A percentile compares a stretch with the other conserved stretches of the same genome.
phyloP scores from a whole-genome alignment of 169 alveolate genomes.

The Perkinsus olseni region DNA sequence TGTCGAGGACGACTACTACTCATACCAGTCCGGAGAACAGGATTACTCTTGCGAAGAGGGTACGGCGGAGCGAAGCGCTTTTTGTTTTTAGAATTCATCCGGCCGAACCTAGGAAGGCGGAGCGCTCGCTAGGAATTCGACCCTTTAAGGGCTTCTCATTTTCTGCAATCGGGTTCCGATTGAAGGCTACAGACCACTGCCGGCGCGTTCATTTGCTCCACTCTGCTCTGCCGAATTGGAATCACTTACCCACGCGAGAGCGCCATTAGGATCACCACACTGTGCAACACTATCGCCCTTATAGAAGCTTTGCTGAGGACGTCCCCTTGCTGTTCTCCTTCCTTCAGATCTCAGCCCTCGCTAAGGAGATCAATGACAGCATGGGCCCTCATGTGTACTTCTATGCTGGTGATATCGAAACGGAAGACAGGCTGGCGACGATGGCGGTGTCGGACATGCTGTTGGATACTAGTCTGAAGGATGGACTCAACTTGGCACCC shows the following conservation, averaged over 20 bases:
- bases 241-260: too few species aligned
- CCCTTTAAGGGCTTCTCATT: too few species aligned
- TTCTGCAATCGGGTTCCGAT: too few species aligned
- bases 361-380: neutral
- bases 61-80: constrained; percentile 44
- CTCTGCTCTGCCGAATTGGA: too few species aligned
- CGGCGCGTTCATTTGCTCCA: too few species aligned
- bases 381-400: constrained; percentile 13
- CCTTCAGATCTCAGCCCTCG: neutral
- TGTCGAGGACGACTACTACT: too few species aligned
- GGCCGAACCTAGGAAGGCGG: neutral
- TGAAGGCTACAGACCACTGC: too few species aligned
- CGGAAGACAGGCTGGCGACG: constrained; percentile 41
- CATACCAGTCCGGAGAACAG: too few species aligned
- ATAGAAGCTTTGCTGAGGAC: too few species aligned
- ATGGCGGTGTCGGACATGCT: constrained; percentile 47
- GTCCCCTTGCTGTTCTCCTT: neutral
- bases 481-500: constrained; percentile 50
- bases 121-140: too few species aligned
- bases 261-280: too few species aligned
- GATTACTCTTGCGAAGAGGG: neutral
- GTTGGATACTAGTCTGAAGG: constrained; percentile 51
- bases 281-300: too few species aligned
- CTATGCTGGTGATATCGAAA: constrained; percentile 25
- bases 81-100: constrained; percentile 27